Base-by-base conservation (phyloP, 306 rosid genomes). In the Rubus idaeus region DNA sequence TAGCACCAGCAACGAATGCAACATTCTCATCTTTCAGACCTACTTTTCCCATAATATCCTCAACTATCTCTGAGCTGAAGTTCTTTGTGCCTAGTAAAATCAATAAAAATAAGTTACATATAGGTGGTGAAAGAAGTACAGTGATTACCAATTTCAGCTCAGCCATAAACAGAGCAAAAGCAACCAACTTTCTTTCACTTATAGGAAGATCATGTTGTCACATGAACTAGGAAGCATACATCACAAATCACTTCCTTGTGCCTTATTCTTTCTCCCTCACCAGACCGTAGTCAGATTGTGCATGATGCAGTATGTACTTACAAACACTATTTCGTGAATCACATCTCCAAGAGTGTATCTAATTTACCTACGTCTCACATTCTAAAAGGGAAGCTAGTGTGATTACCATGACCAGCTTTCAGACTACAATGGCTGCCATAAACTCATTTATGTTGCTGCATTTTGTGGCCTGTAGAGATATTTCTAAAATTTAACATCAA, bases 1-100 rank as follows among this genome's bases (percentile, higher is more conserved):
- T 92, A 67, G 98, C 97, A 62, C 98, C 98, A n/a, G 98, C 98
- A 75, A 95, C 96, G 83, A 95, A 95, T n/a, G 86, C 97, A 20
- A 92, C 73, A 80, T 91, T 85, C 17, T 86, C 93, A 81, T 95
- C 92, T 80, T 86, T 89, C 50, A 81, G 68, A 68, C 79, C 85
- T 49, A 67, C 86, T 76, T 84, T 87, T 79, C 86, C 88, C 9
- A 86, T 30, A 44, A 55, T 53, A 62, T 78, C 86, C 75, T 84
- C 84, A 64, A 75, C 83, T 52, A 81, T 56, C 74, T 72, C 81
- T 51, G 78, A 75, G 78, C 76, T 82, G 66, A 79, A 77, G 69
- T 80, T 85, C 68, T 73, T 37, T 40, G 90, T 73, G 66, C 93
- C 97, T 94, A 62, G 64, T 70, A 76, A 63, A 83, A 81, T n/a